Evolutionary conservation across 345 rosid species (phyloP), one percentile per base, ranked within the genome.

Genomic region (Clarkia xantiana): DNA sequence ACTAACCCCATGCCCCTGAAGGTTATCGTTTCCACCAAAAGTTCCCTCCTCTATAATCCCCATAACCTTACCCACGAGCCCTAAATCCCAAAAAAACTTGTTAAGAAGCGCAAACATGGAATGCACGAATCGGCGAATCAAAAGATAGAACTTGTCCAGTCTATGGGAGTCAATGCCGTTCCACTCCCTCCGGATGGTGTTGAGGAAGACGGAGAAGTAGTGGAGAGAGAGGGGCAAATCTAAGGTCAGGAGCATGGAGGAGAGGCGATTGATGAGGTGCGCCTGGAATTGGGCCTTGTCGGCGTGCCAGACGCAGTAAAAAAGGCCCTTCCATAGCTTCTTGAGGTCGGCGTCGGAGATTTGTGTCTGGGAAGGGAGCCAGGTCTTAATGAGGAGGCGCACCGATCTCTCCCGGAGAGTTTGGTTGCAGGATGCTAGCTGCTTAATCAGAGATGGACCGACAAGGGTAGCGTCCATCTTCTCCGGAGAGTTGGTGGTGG

Each of bases 131-230:
- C 74, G 78, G 34, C 98, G 82, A 54, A 91, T 81, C 70, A 91
- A 60, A 46, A 76, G 80, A 57, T 86, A 86, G 22, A 86, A 91
- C 67, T 91, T 91, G 62, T 91, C 98, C 52, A 91, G 74, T 68
- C 94, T 76, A 53, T 83, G 79, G 1, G 63, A 25, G 53, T 91
- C 98, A 50, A 91, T 84, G 20, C 98, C 91, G 2, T 76, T 57
- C 98, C 98, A 91, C 76, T 91, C 89, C 9, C 94, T 84, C 38
- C 98, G 93, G 83, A 91, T 79, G 36, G 94, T 86, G 65, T 83
- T 72, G 40, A 86, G 55, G 62, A 91, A 91, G n/a, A 70, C 76
- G 22, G 83, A 69, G 75, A 86, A 79, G 71, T 79, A 91, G 9
- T 76, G 79, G 6, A 72, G 9, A 15, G 87, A 40, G 7, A 90